Percentiles rank a stretch among this genome's conserved stretches.
These are phyloP conservation scores for Combretum micranthum DNA, from an alignment of 345 rosid genomes.

Conservation along the genomic window DNA sequence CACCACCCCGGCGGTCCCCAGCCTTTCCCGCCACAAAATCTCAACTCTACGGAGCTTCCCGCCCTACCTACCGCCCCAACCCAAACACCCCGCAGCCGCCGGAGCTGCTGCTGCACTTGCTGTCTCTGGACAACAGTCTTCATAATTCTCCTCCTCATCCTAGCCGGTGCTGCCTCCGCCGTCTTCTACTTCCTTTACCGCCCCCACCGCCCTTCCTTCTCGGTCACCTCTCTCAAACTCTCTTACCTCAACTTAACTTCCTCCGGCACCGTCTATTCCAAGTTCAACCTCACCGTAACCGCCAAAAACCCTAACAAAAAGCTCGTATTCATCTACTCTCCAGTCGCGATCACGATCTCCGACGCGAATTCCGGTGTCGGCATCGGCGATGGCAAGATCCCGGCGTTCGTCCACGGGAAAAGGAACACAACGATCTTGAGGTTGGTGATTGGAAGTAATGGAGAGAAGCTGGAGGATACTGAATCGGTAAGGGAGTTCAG, in stretches of 20 bases:
- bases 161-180: slow-evolving; percentile 19
- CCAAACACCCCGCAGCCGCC: slow-evolving; percentile 22
- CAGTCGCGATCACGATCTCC: slow-evolving; percentile 27
- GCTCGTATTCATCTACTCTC: slow-evolving; percentile 49
- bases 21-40: slow-evolving; percentile 33
- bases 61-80: slow-evolving; percentile 33
- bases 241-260: slow-evolving; percentile 26
- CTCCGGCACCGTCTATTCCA: slow-evolving; percentile 35
- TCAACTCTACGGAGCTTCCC: slow-evolving; percentile 37
- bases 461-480: slow-evolving; percentile 32
- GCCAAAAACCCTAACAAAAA: slow-evolving; percentile 81
- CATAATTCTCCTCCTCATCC: slow-evolving; percentile 26
- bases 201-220: slow-evolving; percentile 35
- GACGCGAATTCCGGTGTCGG: slow-evolving; percentile 25
- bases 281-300: slow-evolving; percentile 52
- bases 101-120: slow-evolving; percentile 26
- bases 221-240: slow-evolving; percentile 27
- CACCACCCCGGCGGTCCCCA: slow-evolving; percentile 12
- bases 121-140: slow-evolving; percentile 27
- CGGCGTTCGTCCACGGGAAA: slow-evolving; percentile 52
- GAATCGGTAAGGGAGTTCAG: slow-evolving; percentile 36
- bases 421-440: slow-evolving; percentile 68
- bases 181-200: slow-evolving; percentile 33
- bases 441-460: slow-evolving; percentile 31
- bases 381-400: slow-evolving; percentile 50